Conservation (phyloP, 2,329 filamentous ascomycete species). For the Botrytis deweyae region DNA sequence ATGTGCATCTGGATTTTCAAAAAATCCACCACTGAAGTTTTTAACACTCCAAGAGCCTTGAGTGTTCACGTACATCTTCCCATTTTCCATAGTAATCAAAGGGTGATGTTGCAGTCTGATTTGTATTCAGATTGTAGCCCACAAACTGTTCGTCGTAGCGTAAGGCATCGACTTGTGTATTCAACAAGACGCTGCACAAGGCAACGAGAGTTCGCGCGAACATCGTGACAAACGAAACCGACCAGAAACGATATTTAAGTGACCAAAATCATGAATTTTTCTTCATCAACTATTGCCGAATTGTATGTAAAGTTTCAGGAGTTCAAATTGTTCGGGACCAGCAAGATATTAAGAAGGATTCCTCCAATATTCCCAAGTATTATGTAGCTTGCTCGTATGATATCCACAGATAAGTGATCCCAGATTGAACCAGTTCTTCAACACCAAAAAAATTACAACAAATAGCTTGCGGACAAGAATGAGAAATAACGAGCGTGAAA, state of each 20-base stretch:
- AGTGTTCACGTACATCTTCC: slow-evolving; percentile 36
- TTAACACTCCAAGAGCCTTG: background rate
- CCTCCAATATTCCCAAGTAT: background rate
- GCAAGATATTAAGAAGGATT: slow-evolving; percentile 12
- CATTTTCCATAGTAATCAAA: slow-evolving; percentile 58
- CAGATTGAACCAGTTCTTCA: background rate
- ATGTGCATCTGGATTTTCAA: background rate
- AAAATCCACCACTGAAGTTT: background rate
- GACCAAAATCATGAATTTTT: slow-evolving; percentile 21
- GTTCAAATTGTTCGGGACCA: background rate
- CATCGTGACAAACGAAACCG: slow-evolving; percentile 21
- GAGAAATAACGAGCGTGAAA: slow-evolving; percentile 22
- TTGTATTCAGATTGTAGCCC: slow-evolving; percentile 51
- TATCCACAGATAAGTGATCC: slow-evolving; percentile 8
- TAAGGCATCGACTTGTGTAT: slow-evolving; percentile 20
- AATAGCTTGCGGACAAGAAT: background rate
- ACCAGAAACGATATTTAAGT: slow-evolving; percentile 20
- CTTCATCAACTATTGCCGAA: slow-evolving; percentile 1
- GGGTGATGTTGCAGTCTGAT: slow-evolving; percentile 54
- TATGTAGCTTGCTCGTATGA: slow-evolving; percentile 12
- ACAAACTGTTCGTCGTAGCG: slow-evolving; percentile 21
- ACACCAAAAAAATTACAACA: slow-evolving; percentile 5
- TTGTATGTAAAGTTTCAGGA: background rate
- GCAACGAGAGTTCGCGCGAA: slow-evolving; percentile 16
- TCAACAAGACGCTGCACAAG: slow-evolving; percentile 18